Conservation (phyloP, 176 grass and related monocot species). For the Carex myosuroides region DNA sequence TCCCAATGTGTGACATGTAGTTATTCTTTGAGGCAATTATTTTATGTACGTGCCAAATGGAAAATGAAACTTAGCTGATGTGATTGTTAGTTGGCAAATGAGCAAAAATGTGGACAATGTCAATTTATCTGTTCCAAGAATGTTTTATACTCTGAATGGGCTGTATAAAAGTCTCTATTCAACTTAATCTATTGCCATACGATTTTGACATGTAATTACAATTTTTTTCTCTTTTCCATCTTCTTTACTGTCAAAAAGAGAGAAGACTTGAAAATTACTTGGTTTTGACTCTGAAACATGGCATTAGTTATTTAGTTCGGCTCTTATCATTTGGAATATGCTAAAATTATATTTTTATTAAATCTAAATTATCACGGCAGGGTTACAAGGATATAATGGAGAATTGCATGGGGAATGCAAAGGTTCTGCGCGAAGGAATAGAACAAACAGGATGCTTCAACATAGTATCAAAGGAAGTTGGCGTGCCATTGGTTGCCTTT, state of each 20-base stretch:
- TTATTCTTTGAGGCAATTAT: neutral
- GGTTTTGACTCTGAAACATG: neutral
- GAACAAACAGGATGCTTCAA: slow-evolving; percentile 43
- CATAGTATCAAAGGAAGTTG: slow-evolving; percentile 57
- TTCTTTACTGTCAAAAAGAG: neutral
- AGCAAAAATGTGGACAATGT: neutral
- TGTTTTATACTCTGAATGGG: neutral
- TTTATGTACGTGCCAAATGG: neutral
- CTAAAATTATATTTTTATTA: neutral
- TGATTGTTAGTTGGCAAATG: neutral
- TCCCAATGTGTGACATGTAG: neutral
- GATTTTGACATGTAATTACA: neutral
- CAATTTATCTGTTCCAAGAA: neutral
- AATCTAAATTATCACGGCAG: slow-evolving; percentile 18
- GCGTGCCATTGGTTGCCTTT: slow-evolving; percentile 72
- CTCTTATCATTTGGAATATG: neutral
- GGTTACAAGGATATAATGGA: slow-evolving; percentile 78
- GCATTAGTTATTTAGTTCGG: neutral
- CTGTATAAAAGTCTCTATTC: neutral
- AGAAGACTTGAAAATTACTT: neutral
- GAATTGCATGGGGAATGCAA: slow-evolving; percentile 54
- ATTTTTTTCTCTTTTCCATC: neutral
- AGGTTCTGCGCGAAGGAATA: slow-evolving; percentile 34
- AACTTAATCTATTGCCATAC: neutral
- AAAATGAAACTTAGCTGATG: neutral